Evolutionary conservation across 495 filamentous ascomycete genomes (phyloP), one percentile per base, ranked within the genome.

Genomic region (Penicillium daleae): DNA sequence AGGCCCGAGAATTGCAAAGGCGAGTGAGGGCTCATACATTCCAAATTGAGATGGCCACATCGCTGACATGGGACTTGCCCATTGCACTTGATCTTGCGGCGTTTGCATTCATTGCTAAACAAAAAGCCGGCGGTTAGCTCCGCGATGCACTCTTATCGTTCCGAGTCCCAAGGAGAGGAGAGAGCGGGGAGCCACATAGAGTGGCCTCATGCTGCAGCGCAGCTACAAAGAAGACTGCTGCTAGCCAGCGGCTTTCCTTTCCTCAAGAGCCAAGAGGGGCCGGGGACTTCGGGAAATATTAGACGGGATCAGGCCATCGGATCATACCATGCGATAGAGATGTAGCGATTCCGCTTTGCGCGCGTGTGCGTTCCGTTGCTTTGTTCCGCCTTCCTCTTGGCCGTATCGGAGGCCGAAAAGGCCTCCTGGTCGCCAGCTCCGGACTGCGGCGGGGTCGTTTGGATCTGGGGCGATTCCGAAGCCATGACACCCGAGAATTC

Each of bases 21-120:
- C 21, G 22, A 48, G 19, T 46, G 46, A 50, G 26, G 46, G 46
- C 24, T 69, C 79, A 63, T 59, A 79, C 93, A 97, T 77, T 92
- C 89, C 53, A 96, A 82, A 59, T 87, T 89, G 63, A 97, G 83
- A 71, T 96, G 93, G 51, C 92, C 93, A 75, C 93, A 97, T 66
- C 93, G 85, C 60, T 92, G 89, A 70, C 93, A 97, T 2, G 93
- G 93, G 1, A 85, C 89, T 70, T 97, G 87, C 59, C 93, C 93
- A 76, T 96, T 96, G 80, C 93, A 97, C 67, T 96, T 96, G 74
- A 97, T 97, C 77, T 97, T 97, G 62, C 93, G 87, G 17, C 93
- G 84, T 67, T 97, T 97, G 80, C 93, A 97, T 71, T 97, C 92
- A 68, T 96, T 96, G 62, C 83, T 85, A 67, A 37, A 65, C 8